Base-by-base conservation (phyloP, 345 rosid species). In the Boechera divaricarpa region DNA sequence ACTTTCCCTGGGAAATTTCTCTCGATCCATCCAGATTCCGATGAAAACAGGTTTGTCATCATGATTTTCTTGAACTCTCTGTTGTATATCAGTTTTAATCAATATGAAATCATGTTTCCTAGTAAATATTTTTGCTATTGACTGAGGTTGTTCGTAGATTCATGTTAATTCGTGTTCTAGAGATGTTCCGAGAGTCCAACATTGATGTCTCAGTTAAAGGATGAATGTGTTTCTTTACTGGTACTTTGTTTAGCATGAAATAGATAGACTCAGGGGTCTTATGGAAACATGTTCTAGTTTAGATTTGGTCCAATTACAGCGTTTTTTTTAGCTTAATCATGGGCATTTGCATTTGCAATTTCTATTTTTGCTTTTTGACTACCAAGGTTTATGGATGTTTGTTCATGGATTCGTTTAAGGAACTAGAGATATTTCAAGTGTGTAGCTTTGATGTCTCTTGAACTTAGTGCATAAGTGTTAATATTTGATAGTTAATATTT, bases 11-110 rank as follows among this genome's bases (percentile, higher is more conserved):
- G 98, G 62, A 87, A 88, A 57, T 96, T 96, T 77, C 91, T 83
- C 31, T 90, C 97, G 1, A 90, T 96, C 33, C 91, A 93, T 63
- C 98, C 97, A 0, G 92, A 90, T 72, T 88, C 99, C 4, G 99
- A 93, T 29, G 98, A 96, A 63, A 96, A 96, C 66, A 91, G 98
- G 99, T 96, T 64, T 67, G 77, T 63, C 32, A 24, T 55, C 39
- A 28, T 44, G 6, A n/a, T 47, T 6, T 15, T 64, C 54, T 45
- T 15, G 1, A 10, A 12, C 60, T 67, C 18, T 21, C 16, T 39
- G 36, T 58, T 31, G 2, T 61, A 1, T 0, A 42, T 42, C 70
- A 18, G n/a, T 13, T 21, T 35, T 15, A 1, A 38, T 28, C 42
- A 9, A 9, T 74, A 58, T 33, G 7, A 16, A 53, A 63, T 42